Evolutionary conservation across 768 basidiomycete species (phyloP).

Genomic region (Mycena metata): DNA sequence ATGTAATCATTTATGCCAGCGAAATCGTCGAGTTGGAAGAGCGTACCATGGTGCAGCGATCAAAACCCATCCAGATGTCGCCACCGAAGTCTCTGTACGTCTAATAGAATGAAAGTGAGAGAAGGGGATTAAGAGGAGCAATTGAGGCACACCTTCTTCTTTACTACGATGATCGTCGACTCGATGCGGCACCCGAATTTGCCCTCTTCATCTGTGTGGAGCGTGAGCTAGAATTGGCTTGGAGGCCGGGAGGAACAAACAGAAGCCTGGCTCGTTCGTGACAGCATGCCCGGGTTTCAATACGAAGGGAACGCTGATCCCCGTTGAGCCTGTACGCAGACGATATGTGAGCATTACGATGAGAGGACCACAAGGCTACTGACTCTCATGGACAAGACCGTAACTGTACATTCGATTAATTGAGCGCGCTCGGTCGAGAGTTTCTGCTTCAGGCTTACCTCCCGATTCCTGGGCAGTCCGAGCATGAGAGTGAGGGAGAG

Average conservation of each 20-base stretch:
- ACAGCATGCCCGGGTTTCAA: slow-evolving; percentile 69
- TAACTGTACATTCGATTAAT: slow-evolving; percentile 9
- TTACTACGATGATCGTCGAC: slow-evolving; percentile 34
- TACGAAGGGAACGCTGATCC: slow-evolving; percentile 57
- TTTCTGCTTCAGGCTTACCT: slow-evolving; percentile 15
- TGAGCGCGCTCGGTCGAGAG: neutral
- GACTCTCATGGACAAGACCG: slow-evolving; percentile 37
- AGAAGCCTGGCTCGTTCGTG: slow-evolving; percentile 83
- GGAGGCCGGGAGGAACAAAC: no score
- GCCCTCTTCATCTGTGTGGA: slow-evolving; percentile 26
- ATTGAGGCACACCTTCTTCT: slow-evolving; percentile 27
- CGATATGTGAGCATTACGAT: slow-evolving; percentile 13
- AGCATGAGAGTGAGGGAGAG: neutral
- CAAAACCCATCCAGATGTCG: slow-evolving; percentile 73
- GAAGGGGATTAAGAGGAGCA: slow-evolving; percentile 46
- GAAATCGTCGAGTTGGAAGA: neutral
- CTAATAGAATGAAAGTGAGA: slow-evolving; percentile 48
- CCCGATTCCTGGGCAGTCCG: slow-evolving; percentile 24
- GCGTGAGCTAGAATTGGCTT: no score
- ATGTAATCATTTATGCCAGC: no score
- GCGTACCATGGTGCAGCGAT: slow-evolving; percentile 72
- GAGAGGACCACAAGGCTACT: slow-evolving; percentile 59
- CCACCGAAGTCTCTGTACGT: slow-evolving; percentile 62
- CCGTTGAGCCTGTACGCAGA: slow-evolving; percentile 38
- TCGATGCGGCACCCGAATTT: slow-evolving; percentile 38